Percentiles rank a stretch among this genome's conserved stretches.
Evolutionary conservation across 352 stramenopile genomes (phyloP).

Genomic region (Globisporangium apiculatum): DNA sequence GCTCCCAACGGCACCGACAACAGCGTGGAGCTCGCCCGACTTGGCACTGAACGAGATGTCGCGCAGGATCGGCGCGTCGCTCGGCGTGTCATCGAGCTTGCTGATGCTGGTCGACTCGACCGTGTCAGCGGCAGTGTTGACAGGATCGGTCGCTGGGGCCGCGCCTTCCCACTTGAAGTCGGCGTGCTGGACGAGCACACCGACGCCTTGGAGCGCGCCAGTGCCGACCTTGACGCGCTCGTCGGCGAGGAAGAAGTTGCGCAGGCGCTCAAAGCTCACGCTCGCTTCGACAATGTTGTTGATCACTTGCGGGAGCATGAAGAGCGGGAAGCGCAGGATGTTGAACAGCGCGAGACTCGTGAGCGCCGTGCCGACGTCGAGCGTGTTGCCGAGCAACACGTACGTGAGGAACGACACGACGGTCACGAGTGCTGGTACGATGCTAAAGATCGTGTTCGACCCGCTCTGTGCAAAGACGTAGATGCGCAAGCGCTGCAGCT

Average conservation of each 20-base stretch:
- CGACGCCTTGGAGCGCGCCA: conserved; percentile 61
- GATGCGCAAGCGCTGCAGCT: conserved; percentile 70
- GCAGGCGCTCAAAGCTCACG: conserved; percentile 55
- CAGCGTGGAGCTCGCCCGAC: conserved; percentile 63
- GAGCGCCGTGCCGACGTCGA: conserved; percentile 46
- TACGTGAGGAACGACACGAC: conserved; percentile 47
- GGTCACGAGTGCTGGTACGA: conserved; percentile 42
- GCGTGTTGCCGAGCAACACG: conserved; percentile 42
- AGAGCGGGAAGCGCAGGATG: conserved; percentile 96
- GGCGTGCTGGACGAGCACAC: conserved; percentile 30
- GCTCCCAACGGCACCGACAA: conserved; percentile 63
- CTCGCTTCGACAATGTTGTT: conserved; percentile 91
- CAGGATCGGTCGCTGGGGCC: conserved; percentile 9
- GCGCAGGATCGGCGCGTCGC: conserved; percentile 25
- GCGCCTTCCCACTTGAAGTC: conserved; percentile 59
- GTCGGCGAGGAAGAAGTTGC: conserved; percentile 45
- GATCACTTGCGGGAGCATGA: conserved; percentile 94
- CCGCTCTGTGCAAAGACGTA: conserved; percentile 38
- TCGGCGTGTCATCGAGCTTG: conserved; percentile 7
- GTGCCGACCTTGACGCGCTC: conserved; percentile 60
- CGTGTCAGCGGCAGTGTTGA: neutral
- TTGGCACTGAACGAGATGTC: conserved; percentile 69
- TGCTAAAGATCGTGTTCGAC: conserved; percentile 47
- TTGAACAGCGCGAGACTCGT: conserved; percentile 60
- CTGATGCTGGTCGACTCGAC: conserved; percentile 7